Conservation (phyloP, 1,284 basidiomycete genomes). For the Rhizoctonia solani region DNA sequence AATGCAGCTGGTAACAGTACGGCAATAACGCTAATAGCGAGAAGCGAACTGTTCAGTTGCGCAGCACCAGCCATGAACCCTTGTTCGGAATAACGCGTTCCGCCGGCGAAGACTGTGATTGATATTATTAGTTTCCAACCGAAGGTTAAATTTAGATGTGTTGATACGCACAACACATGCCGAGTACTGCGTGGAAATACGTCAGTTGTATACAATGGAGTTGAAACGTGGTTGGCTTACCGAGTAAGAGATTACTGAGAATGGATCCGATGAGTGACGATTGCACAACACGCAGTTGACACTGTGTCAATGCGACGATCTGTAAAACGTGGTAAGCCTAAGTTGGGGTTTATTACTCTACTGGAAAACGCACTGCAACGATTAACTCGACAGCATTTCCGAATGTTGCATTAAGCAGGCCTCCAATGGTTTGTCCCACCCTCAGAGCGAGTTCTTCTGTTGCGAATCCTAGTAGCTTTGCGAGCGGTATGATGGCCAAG, state of each 20-base stretch:
- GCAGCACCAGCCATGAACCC: slow-evolving; percentile 64
- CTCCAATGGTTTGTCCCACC: slow-evolving; percentile 36
- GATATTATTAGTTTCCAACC: slow-evolving; percentile 12
- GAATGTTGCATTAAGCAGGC: slow-evolving; percentile 28
- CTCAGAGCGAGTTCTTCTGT: slow-evolving; percentile 39
- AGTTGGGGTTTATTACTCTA: neutral
- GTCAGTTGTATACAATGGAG: neutral
- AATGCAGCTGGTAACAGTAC: slow-evolving; percentile 55
- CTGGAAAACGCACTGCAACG: slow-evolving; percentile 61
- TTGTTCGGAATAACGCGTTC: slow-evolving; percentile 68
- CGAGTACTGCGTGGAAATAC: slow-evolving; percentile 43
- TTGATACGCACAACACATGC: slow-evolving; percentile 50
- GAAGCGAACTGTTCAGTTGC: slow-evolving; percentile 52
- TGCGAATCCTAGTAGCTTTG: slow-evolving; percentile 36
- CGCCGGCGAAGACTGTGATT: slow-evolving; percentile 60
- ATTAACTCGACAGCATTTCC: slow-evolving; percentile 72
- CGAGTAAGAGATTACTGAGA: slow-evolving; percentile 61
- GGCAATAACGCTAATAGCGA: slow-evolving; percentile 53
- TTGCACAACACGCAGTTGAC: slow-evolving; percentile 46
- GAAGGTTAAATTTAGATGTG: neutral
- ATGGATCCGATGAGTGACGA: slow-evolving; percentile 69
- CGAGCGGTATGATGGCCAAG: slow-evolving; percentile 39
- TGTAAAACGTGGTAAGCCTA: neutral
- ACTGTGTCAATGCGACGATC: slow-evolving; percentile 42
- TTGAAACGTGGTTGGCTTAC: neutral